Conservation (phyloP, 345 rosid species). For the Mercurialis annua region DNA sequence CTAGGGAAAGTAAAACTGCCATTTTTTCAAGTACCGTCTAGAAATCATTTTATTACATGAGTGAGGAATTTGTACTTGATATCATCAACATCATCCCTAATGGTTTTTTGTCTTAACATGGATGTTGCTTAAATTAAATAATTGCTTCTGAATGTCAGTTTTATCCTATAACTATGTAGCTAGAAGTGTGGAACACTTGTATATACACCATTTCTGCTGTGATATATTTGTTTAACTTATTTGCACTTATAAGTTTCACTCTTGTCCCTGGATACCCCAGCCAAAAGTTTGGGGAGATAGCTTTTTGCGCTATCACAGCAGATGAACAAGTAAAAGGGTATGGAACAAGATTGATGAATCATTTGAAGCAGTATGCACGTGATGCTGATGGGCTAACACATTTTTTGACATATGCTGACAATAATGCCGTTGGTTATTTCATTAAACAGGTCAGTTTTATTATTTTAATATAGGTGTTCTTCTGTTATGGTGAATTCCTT, state of each 20-base stretch:
- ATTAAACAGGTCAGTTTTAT: conserved; percentile 69
- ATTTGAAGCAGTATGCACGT: conserved; percentile 94
- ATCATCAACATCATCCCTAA: background rate
- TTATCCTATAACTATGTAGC: background rate
- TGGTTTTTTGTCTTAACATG: background rate
- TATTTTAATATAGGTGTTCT: conserved; percentile 8
- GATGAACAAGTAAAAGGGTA: conserved; percentile 99
- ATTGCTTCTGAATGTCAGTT: background rate
- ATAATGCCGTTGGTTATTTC: conserved; percentile 98
- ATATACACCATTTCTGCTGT: background rate
- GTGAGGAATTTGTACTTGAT: background rate
- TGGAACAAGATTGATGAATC: conserved; percentile 99
- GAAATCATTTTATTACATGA: background rate
- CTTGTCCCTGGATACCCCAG: conserved; percentile 37
- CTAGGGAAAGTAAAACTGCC: background rate
- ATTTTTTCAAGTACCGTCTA: conserved; percentile 9
- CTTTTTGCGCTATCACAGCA: conserved; percentile 98
- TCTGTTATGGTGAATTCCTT: conserved; percentile 9
- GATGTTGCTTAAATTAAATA: background rate
- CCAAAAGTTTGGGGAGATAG: conserved; percentile 98
- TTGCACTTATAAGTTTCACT: conserved; percentile 18
- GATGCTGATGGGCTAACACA: conserved; percentile 95
- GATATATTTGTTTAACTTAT: background rate
- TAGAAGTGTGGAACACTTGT: background rate
- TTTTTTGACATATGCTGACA: conserved; percentile 97